Evolutionary conservation across 805 yeast genomes (phyloP).

Genomic region (Lachancea waltii): DNA sequence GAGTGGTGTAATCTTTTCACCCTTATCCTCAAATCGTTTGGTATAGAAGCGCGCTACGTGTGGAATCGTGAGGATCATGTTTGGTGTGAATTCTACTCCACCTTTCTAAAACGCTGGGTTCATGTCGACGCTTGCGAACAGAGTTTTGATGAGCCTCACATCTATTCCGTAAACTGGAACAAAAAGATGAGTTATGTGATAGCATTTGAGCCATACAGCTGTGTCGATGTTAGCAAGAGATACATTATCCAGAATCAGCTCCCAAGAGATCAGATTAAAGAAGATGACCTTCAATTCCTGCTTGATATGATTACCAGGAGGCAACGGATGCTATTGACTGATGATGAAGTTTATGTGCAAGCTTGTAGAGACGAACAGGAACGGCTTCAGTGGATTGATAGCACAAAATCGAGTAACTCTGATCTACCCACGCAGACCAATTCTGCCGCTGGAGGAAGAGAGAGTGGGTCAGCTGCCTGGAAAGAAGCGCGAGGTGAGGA

Average conservation of each 20-base stretch:
- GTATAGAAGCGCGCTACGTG: constrained; percentile 58
- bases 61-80: constrained; percentile 95
- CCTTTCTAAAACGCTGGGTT: constrained; percentile 59
- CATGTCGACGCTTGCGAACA: constrained; percentile 88
- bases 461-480: constrained; percentile 77
- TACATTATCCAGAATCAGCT: constrained; percentile 48
- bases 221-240: constrained; percentile 61
- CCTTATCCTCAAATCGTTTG: constrained; percentile 60
- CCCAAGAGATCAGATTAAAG: constrained; percentile 43
- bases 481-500: constrained; percentile 70
- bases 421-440: constrained; percentile 5
- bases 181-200: constrained; percentile 86
- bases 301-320: constrained; percentile 35
- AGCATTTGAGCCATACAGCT: constrained; percentile 57
- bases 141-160: constrained; percentile 71
- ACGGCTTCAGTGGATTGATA: constrained; percentile 24
- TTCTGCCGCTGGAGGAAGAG: constrained; percentile 39
- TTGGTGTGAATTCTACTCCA: constrained; percentile 87
- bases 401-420: constrained; percentile 10
- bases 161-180: constrained; percentile 85
- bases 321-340: constrained; percentile 28
- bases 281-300: constrained; percentile 33
- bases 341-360: constrained; percentile 34
- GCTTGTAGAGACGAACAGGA: constrained; percentile 32
- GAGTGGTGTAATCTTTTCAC: constrained; percentile 91